Evolutionary conservation across 805 yeast species (phyloP).

Genomic region (Danielia reshetovae): DNA sequence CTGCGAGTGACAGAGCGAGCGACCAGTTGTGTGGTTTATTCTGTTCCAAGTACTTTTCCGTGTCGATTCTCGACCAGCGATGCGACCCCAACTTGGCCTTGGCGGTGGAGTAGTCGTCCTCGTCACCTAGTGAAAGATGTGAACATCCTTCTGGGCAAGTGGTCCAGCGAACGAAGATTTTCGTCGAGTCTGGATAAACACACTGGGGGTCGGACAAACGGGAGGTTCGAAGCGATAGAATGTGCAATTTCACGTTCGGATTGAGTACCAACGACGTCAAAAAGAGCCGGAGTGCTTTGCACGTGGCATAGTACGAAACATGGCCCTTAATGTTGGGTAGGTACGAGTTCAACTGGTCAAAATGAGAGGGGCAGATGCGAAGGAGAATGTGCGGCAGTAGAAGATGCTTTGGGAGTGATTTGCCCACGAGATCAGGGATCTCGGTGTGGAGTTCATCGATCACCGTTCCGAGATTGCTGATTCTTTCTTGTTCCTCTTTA

Average conservation of each 20-base stretch:
- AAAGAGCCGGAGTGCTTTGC: constrained; percentile 53
- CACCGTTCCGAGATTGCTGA: constrained; percentile 53
- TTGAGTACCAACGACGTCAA: constrained; percentile 54
- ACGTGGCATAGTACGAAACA: constrained; percentile 50
- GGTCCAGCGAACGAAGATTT: constrained; percentile 52
- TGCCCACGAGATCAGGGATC: constrained; percentile 49
- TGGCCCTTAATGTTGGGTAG: constrained; percentile 56
- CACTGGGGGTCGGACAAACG: constrained; percentile 23
- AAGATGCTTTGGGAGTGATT: constrained; percentile 40
- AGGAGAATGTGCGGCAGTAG: constrained; percentile 47
- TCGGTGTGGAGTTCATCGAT: constrained; percentile 43
- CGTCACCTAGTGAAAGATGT: constrained; percentile 31
- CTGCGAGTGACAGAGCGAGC: constrained; percentile 22
- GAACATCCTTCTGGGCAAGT: constrained; percentile 52
- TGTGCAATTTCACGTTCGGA: constrained; percentile 50
- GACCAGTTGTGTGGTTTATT: constrained; percentile 9
- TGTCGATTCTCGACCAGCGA: constrained; percentile 36
- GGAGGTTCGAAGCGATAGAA: constrained; percentile 40
- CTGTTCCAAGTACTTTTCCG: constrained; percentile 16
- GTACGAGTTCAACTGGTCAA: constrained; percentile 40
- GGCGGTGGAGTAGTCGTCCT: constrained; percentile 26
- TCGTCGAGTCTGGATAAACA: constrained; percentile 41
- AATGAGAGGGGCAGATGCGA: constrained; percentile 53
- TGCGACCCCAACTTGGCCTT: constrained; percentile 39
- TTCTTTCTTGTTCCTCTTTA: constrained; percentile 22